Evolutionary conservation across 805 yeast species (phyloP), one percentile per base, ranked within the genome.

Genomic region (Saccharomycopsis fodiens): DNA sequence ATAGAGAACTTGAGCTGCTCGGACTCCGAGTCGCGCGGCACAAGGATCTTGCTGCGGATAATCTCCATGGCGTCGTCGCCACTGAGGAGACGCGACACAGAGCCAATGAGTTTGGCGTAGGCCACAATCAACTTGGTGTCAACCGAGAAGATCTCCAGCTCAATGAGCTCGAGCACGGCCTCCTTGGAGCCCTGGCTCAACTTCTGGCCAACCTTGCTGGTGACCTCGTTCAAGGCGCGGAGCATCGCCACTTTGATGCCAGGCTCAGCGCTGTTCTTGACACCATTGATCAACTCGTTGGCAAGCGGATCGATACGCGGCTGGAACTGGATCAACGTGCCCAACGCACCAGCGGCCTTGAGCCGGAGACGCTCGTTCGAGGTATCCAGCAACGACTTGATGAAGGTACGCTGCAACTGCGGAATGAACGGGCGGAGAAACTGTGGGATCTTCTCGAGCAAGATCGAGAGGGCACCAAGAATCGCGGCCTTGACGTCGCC

Each of bases 401-500:
- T 95, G 67, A 93, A 93, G 1, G 98, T 93, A 61, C 99, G 77
- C 67, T 93, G 98, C 55, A 93, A 73, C 68, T 93, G 99, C 6
- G 99, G 99, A 64, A 93, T 78, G 62, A 93, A 93, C 13, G 99
- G 98, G 58, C 91, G 78, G 63, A 93, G 72, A 61, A 86, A 85
- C 59, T 83, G 86, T 2, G 98, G 96, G 55, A 91, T 84, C 68
- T 87, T 85, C 20, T 67, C 66, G 57, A 93, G 78, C 59, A 94
- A 68, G 52, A 76, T 76, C 59, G 83, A 84, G 62, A 94, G 73
- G 1, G 97, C 95, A 52, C 74, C 72, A 58, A 93, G 71, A 55
- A 94, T 91, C n/a, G 96, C 95, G 31, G 95, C 82, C 70, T 93
- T 93, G 55, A 93, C 86, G 55, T 88, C 96, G 51, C 95, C 74